Evolutionary conservation across 352 stramenopile species (phyloP).

Genomic region (Globisporangium emineosum): DNA sequence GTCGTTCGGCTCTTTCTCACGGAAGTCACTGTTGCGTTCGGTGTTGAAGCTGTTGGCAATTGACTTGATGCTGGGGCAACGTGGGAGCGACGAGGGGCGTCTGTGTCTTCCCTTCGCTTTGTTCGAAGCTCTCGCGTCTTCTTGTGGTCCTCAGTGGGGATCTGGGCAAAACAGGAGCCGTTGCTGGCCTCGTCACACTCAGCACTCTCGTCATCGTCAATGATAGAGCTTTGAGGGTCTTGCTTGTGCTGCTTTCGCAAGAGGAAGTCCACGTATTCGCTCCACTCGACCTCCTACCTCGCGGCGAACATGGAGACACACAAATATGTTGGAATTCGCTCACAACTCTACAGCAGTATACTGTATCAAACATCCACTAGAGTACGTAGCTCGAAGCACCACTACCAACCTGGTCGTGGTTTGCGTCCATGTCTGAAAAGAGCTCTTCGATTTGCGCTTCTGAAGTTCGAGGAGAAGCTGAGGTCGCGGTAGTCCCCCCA

Average conservation of each 20-base stretch:
- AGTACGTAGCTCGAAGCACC: no score
- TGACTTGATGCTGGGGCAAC: not conserved
- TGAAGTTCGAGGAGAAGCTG: no score
- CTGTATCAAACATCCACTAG: no score
- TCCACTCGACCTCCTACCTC: conserved; percentile 44
- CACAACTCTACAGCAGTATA: no score
- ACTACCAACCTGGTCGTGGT: conserved; percentile 45
- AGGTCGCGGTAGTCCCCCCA: no score
- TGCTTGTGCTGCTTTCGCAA: conserved; percentile 19
- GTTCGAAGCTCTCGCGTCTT: conserved; percentile 20
- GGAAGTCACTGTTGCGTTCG: not conserved
- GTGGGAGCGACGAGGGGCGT: not conserved
- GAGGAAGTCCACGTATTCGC: conserved; percentile 57
- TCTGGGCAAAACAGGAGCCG: not conserved
- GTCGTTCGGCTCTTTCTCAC: not conserved
- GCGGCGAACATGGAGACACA: not conserved
- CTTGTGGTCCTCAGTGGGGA: conserved; percentile 1
- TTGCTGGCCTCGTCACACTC: not conserved
- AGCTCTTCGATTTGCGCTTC: conserved; percentile 25
- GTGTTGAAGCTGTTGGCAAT: not conserved
- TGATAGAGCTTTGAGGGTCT: not conserved
- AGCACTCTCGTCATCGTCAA: not conserved
- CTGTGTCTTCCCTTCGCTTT: conserved; percentile 30
- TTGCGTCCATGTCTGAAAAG: conserved; percentile 48
- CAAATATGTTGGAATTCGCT: no score